phyloP scores from a whole-genome alignment of 1,284 basidiomycete genomes.

The Amylostereum chailletii region DNA sequence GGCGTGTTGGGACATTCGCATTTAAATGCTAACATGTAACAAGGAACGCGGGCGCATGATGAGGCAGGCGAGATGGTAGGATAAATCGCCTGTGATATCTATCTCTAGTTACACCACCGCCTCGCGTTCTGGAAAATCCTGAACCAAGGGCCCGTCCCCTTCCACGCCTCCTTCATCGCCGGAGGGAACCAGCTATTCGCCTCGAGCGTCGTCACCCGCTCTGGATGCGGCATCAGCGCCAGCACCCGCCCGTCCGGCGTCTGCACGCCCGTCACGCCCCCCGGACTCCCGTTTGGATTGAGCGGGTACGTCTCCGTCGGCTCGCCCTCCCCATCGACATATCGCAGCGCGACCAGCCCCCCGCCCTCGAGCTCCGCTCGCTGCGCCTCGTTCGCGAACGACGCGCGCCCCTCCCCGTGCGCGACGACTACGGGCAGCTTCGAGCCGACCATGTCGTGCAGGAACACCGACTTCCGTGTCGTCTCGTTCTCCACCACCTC shows the following conservation, averaged over 20 bases:
- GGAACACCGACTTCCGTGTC: slow-evolving; percentile 69
- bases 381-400: slow-evolving; percentile 45
- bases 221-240: slow-evolving; percentile 95
- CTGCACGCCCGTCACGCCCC: slow-evolving; percentile 84
- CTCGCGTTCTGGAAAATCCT: slow-evolving; percentile 91
- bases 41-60: too few species aligned
- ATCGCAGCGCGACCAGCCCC: slow-evolving; percentile 65
- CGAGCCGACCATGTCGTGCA: slow-evolving; percentile 82
- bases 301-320: slow-evolving; percentile 79
- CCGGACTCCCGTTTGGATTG: slow-evolving; percentile 91
- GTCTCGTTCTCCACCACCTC: slow-evolving; percentile 56
- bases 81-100: too few species aligned
- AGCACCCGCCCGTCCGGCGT: slow-evolving; percentile 83
- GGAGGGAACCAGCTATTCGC: slow-evolving; percentile 83
- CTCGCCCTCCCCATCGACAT: slow-evolving; percentile 60
- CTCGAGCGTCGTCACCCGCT: slow-evolving; percentile 69
- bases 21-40: too few species aligned
- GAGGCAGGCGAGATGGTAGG: too few species aligned
- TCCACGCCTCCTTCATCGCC: slow-evolving; percentile 46
- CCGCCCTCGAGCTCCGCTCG: slow-evolving; percentile 32
- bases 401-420: slow-evolving; percentile 89
- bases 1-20: too few species aligned
- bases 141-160: slow-evolving; percentile 87
- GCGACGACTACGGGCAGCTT: slow-evolving; percentile 89
- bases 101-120: slow-evolving; percentile 31